Evolutionary conservation across 495 filamentous ascomycete genomes (phyloP).

Genomic region (Aspergillus campestris): DNA sequence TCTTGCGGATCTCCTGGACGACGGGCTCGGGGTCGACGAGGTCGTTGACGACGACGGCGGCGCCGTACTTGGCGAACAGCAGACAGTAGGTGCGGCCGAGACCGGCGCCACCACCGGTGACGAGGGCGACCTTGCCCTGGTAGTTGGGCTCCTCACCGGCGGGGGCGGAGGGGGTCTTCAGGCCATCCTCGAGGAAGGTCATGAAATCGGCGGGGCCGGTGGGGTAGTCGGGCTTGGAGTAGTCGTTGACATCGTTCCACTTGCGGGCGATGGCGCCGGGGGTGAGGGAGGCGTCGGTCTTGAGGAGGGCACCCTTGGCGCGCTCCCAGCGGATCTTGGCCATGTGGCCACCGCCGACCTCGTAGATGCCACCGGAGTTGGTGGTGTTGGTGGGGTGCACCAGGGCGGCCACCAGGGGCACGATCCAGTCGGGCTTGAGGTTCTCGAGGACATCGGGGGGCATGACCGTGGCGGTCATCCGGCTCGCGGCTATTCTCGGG

Average conservation of each 20-base stretch:
- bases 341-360: slow-evolving; percentile 87
- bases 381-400: slow-evolving; percentile 79
- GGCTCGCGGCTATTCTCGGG: slow-evolving; percentile 58
- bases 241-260: slow-evolving; percentile 84
- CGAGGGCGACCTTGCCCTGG: slow-evolving; percentile 80
- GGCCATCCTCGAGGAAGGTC: slow-evolving; percentile 73
- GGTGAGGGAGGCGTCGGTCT: slow-evolving; percentile 81
- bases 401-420: slow-evolving; percentile 84
- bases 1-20: slow-evolving; percentile 83
- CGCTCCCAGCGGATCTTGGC: slow-evolving; percentile 96
- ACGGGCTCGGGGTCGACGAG: slow-evolving; percentile 86
- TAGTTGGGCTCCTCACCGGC: slow-evolving; percentile 75
- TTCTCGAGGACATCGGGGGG: slow-evolving; percentile 83
- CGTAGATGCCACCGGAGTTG: slow-evolving; percentile 85
- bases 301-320: slow-evolving; percentile 80
- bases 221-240: slow-evolving; percentile 76
- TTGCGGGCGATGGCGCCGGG: slow-evolving; percentile 79
- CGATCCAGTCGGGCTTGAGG: slow-evolving; percentile 92
- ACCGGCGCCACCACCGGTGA: slow-evolving; percentile 89
- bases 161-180: slow-evolving; percentile 66
- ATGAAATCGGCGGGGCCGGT: slow-evolving; percentile 86
- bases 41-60: slow-evolving; percentile 91
- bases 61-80: slow-evolving; percentile 83
- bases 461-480: slow-evolving; percentile 98
- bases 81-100: slow-evolving; percentile 90